Evolutionary conservation across 1,139 yeast genomes (phyloP).

Genomic region (Yamadazyma epiphylla): DNA sequence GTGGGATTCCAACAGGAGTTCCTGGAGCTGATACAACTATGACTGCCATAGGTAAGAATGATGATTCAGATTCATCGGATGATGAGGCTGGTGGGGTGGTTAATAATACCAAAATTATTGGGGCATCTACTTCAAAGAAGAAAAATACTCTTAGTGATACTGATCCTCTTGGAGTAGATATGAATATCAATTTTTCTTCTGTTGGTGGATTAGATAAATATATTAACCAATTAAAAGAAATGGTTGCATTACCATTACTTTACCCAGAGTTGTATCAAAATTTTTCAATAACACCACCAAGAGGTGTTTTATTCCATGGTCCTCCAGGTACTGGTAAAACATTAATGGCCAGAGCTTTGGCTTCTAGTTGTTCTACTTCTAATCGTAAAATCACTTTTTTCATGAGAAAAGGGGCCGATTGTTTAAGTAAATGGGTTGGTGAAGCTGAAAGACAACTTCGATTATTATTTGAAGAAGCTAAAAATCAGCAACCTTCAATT

Average conservation of each 20-base stretch:
- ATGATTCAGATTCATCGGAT: slow-evolving; percentile 72
- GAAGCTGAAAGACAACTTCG: slow-evolving; percentile 96
- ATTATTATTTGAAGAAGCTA: slow-evolving; percentile 90
- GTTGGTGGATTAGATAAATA: slow-evolving; percentile 93
- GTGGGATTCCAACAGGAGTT: slow-evolving; percentile 42
- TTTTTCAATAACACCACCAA: slow-evolving; percentile 91
- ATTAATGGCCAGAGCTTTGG: slow-evolving; percentile 94
- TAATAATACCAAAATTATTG: slow-evolving; percentile 27
- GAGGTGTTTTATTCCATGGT: slow-evolving; percentile 97
- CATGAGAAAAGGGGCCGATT: slow-evolving; percentile 98
- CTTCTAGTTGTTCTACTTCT: slow-evolving; percentile 87
- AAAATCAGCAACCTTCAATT: slow-evolving; percentile 91
- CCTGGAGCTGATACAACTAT: slow-evolving; percentile 32
- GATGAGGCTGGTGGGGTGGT: slow-evolving; percentile 44
- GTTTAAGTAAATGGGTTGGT: slow-evolving; percentile 97
- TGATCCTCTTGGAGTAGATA: slow-evolving; percentile 93
- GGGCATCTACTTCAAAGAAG: slow-evolving; percentile 39
- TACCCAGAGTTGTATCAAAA: slow-evolving; percentile 93
- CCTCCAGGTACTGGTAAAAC: slow-evolving; percentile 99
- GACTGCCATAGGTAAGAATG: slow-evolving; percentile 50
- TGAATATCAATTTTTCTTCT: slow-evolving; percentile 83
- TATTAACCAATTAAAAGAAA: slow-evolving; percentile 89
- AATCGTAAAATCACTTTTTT: slow-evolving; percentile 86
- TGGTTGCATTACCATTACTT: slow-evolving; percentile 90
- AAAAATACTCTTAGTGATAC: slow-evolving; percentile 81